Evolutionary conservation across 768 basidiomycete species (phyloP), one percentile per base, ranked within the genome.

Genomic region (Favolaschia claudopus): DNA sequence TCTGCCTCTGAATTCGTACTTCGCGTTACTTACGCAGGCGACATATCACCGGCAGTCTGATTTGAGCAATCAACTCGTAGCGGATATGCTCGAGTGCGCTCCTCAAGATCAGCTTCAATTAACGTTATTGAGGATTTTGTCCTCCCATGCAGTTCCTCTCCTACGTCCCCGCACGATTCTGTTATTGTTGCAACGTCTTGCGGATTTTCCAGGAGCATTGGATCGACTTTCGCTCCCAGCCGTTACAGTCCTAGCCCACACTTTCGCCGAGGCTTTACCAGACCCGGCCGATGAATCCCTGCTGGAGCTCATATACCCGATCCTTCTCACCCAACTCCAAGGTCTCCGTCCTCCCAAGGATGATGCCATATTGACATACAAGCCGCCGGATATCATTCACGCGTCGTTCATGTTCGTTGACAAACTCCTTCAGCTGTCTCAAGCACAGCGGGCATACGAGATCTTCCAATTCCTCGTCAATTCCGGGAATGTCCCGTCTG

Each of bases 401-500:
- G 63, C 73, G 12, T 67, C 83, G 8, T 88, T 84, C 62, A 60
- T 62, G 29, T 67, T 84, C 38, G 60, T 82, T n/a, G 72, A 79
- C 44, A 76, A 75, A 49, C 74, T 87, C 38, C 69, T 84, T 1
- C 50, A 62, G 15, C 52, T 74, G 40, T 70, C 72, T 4, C 70
- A 75, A 36, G 60, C 78, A 48, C 60, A 67, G 13, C 62, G 70
- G 29, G 81, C 84, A 4, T 70, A 86, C 31, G 65, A 76, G 3
- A 55, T 89, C 17, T 82, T 89, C 61, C 79, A 81, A 37, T 57
- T 70, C 15, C 79, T 91, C 32, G 75, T 83, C 19, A 67, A 82
- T 15, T 69, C 64, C 15, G 74, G 75, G 5, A 74, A 76, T 53
- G 72, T 90, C 46, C 82, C 87, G 15, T 53, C 76, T 2, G 78